Evolutionary conservation across 2,329 filamentous ascomycete species (phyloP), one percentile per base, ranked within the genome.

Genomic region (Bipolaris cookei): DNA sequence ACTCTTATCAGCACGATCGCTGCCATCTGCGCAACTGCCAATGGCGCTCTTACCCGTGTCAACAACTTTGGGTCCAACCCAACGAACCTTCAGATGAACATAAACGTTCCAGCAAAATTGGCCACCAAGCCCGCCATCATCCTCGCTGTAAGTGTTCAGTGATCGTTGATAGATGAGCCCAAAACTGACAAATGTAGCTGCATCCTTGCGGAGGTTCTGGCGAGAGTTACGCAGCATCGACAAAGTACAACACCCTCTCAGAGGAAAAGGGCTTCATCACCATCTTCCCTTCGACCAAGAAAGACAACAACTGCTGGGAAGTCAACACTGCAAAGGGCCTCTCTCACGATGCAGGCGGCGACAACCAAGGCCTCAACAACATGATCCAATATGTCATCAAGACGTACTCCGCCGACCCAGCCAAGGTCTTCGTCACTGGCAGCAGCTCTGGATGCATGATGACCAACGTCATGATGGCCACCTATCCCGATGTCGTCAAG

Each of bases 251-350:
- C 37, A 71, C 76, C 1, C 74, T 84, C 10, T 82, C 85, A 5
- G 81, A 83, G 57, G 67, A 77, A 43, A 78, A 85, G 51, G 85
- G 84, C 37, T 87, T 84, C 72, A 85, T 88, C 52, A 79, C 84
- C 54, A 83, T 88, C 65, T 88, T 83, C 70, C 83, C 84, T 0
- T 74, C 80, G 48, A 81, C 81, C 3, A 81, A 81, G 0, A 81
- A 82, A 56, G 73, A 75, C 50, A 81, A 68, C 35, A 71, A 68
- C 56, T 88, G 85, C 77, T 87, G 85, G 84, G 85, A 88, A 54
- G 83, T 87, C 14, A 83, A 83, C 20, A 84, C 80, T 1, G 76
- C 76, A 6, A 79, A 76, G 6, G 77, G 83, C 0, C 79, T 88
- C 2, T 83, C 80, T 1, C 85, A 84, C 66, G 78, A 83, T 46